phyloP scores from a whole-genome alignment of 305 asterid species.

The Andrographis paniculata region DNA sequence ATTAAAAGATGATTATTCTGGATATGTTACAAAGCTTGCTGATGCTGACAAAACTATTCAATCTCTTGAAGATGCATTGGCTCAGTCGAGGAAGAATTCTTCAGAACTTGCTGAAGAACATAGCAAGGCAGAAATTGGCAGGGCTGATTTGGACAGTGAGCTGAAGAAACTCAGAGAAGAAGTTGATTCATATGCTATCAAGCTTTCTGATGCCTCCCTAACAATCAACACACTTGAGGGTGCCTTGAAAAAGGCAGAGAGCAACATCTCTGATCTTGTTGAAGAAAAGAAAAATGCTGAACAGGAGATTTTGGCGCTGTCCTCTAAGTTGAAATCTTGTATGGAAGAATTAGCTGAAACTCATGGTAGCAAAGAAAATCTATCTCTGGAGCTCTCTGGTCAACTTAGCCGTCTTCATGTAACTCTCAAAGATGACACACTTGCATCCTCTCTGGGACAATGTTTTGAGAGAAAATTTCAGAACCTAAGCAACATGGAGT shows the following conservation, averaged over 20 bases:
- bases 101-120: constrained; percentile 60
- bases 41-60: constrained; percentile 59
- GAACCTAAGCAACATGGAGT: constrained; percentile 52
- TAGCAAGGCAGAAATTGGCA: constrained; percentile 32
- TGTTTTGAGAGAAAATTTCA: constrained; percentile 46
- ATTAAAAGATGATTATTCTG: constrained; percentile 44
- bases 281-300: constrained; percentile 51
- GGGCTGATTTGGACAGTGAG: constrained; percentile 59
- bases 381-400: constrained; percentile 46
- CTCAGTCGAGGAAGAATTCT: constrained; percentile 47
- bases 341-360: constrained; percentile 65
- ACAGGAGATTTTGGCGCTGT: constrained; percentile 44
- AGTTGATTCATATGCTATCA: constrained; percentile 45
- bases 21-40: constrained; percentile 35
- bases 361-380: constrained; percentile 44
- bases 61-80: constrained; percentile 73
- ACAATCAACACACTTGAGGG: constrained; percentile 65
- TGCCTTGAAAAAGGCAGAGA: constrained; percentile 41
- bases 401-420: constrained; percentile 47
- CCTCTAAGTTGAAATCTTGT: constrained; percentile 55
- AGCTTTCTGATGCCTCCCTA: constrained; percentile 54
- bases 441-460: constrained; percentile 39
- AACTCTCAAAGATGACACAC: constrained; percentile 57
- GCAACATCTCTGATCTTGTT: constrained; percentile 37
- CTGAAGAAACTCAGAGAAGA: constrained; percentile 67